Evolutionary conservation across 495 filamentous ascomycete species (phyloP).

Genomic region (Aspergillus wentii): DNA sequence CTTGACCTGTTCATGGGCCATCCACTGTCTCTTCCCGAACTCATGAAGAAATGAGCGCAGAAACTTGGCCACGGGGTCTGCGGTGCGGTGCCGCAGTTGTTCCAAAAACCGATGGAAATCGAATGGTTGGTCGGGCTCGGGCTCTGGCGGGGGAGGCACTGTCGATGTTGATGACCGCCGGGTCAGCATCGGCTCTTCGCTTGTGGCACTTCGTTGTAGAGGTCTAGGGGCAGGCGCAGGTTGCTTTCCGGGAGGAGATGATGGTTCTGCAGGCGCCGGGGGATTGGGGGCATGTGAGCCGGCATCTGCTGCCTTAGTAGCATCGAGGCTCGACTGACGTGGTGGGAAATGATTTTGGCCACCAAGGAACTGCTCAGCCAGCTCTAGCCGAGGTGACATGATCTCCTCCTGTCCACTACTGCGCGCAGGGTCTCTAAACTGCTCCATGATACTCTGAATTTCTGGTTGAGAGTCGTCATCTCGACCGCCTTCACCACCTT

Average conservation of each 20-base stretch:
- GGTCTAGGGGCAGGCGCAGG: slow-evolving; percentile 11
- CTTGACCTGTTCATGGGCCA: slow-evolving; percentile 99
- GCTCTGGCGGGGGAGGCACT: slow-evolving; percentile 74
- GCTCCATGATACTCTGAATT: slow-evolving; percentile 94
- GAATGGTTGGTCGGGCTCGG: slow-evolving; percentile 85
- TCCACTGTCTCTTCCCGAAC: slow-evolving; percentile 98
- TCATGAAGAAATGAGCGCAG: slow-evolving; percentile 89
- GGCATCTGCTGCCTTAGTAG: slow-evolving; percentile 28
- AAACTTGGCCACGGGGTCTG: slow-evolving; percentile 93
- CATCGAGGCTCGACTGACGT: slow-evolving; percentile 79
- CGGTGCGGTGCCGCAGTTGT: slow-evolving; percentile 89
- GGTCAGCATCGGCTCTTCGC: slow-evolving; percentile 37
- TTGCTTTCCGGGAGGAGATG: slow-evolving; percentile 18
- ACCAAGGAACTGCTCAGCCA: slow-evolving; percentile 63
- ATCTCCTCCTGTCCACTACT: slow-evolving; percentile 68
- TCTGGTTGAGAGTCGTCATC: slow-evolving; percentile 73
- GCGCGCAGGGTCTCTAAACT: slow-evolving; percentile 63
- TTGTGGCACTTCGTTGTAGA: slow-evolving; percentile 12
- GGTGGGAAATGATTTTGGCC: slow-evolving; percentile 67
- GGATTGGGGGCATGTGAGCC: slow-evolving; percentile 1
- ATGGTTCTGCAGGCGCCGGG: slow-evolving; percentile 5
- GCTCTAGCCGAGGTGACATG: slow-evolving; percentile 74
- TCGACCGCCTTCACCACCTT: slow-evolving; percentile 47
- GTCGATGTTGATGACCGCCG: slow-evolving; percentile 45
- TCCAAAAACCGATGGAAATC: slow-evolving; percentile 98